Evolutionary conservation across 371 early-diverging fungal genomes (phyloP).

Genomic region (Neoconidiobolus thromboides): DNA sequence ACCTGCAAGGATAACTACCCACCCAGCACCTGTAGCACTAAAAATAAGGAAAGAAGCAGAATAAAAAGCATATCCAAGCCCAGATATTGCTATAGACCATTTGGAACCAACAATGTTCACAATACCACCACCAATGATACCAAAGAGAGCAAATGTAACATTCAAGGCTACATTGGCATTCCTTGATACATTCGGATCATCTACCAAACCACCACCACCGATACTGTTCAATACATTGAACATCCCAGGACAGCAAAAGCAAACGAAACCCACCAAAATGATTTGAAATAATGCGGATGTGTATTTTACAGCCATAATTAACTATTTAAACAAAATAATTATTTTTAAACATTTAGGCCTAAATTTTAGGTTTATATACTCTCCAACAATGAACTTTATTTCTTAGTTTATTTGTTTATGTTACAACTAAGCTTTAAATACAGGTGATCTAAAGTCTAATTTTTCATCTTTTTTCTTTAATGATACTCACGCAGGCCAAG

Average conservation of each 20-base stretch:
- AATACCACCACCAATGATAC: conserved; percentile 37
- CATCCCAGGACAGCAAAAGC: conserved; percentile 36
- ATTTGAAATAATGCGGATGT: neutral
- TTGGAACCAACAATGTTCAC: conserved; percentile 35
- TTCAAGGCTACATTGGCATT: conserved; percentile 49
- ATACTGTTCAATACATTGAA: conserved; percentile 56
- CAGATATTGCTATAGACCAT: conserved; percentile 25
- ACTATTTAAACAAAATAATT: too few species aligned
- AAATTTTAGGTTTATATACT: too few species aligned
- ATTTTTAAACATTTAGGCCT: too few species aligned
- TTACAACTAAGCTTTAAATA: too few species aligned
- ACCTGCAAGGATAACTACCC: conserved; percentile 32
- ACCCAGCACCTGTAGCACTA: conserved; percentile 18
- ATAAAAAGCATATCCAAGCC: conserved; percentile 30
- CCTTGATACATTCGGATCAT: conserved; percentile 33
- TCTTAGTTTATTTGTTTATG: too few species aligned
- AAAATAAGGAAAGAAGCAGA: conserved; percentile 29
- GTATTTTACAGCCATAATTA: neutral
- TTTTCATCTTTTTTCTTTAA: too few species aligned
- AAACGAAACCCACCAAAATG: conserved; percentile 4
- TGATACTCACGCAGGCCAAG: too few species aligned
- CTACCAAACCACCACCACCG: conserved; percentile 43
- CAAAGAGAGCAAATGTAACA: conserved; percentile 42
- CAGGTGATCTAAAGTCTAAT: too few species aligned
- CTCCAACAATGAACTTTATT: too few species aligned